A percentile compares a stretch with the other conserved stretches of the same genome.
Conservation (phyloP, 768 basidiomycete species). For the Boletellus ananas region DNA sequence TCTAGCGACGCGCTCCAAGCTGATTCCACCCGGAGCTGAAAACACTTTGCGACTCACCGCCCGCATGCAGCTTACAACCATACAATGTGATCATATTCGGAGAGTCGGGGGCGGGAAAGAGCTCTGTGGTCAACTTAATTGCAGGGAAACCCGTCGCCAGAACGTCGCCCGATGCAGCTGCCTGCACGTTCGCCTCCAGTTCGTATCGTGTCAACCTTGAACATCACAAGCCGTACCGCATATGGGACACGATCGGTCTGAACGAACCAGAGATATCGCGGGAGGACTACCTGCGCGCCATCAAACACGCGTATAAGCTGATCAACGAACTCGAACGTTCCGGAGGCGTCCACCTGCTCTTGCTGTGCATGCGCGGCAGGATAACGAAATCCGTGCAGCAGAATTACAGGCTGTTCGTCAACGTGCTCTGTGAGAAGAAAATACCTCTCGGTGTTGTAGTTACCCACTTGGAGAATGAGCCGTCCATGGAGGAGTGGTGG, state of each 20-base stretch:
- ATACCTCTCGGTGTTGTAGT: constrained; percentile 39
- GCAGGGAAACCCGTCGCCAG: constrained; percentile 22
- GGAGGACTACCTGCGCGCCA: constrained; percentile 20
- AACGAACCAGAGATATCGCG: constrained; percentile 24
- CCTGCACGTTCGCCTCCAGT: constrained; percentile 33
- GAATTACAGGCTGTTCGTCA: constrained; percentile 38
- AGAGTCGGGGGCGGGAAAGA: constrained; percentile 34
- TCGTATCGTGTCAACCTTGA: constrained; percentile 23
- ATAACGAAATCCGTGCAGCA: constrained; percentile 33
- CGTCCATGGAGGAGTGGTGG: constrained; percentile 39
- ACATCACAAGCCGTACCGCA: constrained; percentile 12
- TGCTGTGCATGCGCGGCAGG: constrained; percentile 38
- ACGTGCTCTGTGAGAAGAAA: constrained; percentile 36
- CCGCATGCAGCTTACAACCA: constrained; percentile 13
- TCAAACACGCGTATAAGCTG: constrained; percentile 31
- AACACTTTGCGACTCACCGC: constrained; percentile 7
- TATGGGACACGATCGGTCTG: constrained; percentile 34
- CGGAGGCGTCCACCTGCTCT: constrained; percentile 38
- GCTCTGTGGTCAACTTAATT: constrained; percentile 41
- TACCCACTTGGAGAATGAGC: constrained; percentile 38
- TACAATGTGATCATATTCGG: constrained; percentile 28
- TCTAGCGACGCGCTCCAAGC: too few relatives aligned
- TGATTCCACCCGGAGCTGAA: constrained; percentile 7
- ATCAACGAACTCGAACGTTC: constrained; percentile 29
- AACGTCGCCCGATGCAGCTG: constrained; percentile 30